phyloP scores from a whole-genome alignment of 495 filamentous ascomycete species.

The Cladorrhinum samala region DNA sequence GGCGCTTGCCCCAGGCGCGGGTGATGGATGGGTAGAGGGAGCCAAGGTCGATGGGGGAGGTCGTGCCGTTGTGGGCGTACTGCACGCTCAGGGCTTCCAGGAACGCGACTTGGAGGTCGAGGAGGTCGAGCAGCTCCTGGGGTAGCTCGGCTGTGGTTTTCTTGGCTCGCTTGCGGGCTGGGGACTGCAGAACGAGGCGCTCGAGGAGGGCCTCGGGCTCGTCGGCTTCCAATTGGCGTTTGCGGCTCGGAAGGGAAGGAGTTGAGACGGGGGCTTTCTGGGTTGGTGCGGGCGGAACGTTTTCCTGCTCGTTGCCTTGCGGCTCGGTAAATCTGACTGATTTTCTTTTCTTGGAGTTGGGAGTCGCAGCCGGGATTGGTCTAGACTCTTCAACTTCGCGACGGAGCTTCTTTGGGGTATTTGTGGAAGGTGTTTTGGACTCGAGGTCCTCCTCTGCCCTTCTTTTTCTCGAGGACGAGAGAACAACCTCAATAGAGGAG shows the following conservation, averaged over 20 bases:
- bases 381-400: conserved; percentile 10
- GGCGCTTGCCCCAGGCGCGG: conserved; percentile 55
- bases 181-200: conserved; percentile 35
- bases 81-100: conserved; percentile 53
- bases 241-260: conserved; percentile 14
- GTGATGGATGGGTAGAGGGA: conserved; percentile 48
- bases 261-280: not conserved
- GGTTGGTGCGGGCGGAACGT: conserved; percentile 1
- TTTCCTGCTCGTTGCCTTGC: conserved; percentile 14
- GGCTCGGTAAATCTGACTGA: conserved; percentile 23
- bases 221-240: conserved; percentile 18
- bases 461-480: conserved; percentile 26
- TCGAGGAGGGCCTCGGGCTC: conserved; percentile 29
- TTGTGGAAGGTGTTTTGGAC: conserved; percentile 1
- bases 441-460: conserved; percentile 21
- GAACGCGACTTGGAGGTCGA: conserved; percentile 51
- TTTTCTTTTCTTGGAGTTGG: conserved; percentile 15
- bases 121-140: conserved; percentile 48
- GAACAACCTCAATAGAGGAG: conserved; percentile 28
- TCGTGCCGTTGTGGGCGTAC: conserved; percentile 58
- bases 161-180: conserved; percentile 26
- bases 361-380: conserved; percentile 5
- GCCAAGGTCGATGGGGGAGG: conserved; percentile 54
- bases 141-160: conserved; percentile 39
- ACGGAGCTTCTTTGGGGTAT: conserved; percentile 22